phyloP scores from a whole-genome alignment of 1,284 basidiomycete species.

The Phlebopus sp. region DNA sequence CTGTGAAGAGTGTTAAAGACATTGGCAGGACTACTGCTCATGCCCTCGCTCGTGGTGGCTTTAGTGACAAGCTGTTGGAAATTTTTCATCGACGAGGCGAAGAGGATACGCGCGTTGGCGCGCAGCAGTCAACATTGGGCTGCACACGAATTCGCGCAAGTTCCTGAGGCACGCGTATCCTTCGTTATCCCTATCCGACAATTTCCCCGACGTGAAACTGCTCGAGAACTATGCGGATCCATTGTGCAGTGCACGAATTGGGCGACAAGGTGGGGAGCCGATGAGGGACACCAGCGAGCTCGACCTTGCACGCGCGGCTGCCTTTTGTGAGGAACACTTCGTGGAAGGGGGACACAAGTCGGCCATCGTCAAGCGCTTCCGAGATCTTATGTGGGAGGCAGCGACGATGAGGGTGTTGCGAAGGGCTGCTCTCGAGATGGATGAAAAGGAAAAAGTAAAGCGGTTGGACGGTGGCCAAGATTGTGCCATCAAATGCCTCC shows the following conservation, averaged over 20 bases:
- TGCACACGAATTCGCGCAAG: constrained; percentile 45
- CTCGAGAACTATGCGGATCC: constrained; percentile 49
- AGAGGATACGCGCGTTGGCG: constrained; percentile 39
- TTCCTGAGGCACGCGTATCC: constrained; percentile 36
- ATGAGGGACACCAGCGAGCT: constrained; percentile 33
- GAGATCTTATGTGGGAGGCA: constrained; percentile 39
- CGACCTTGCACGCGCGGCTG: constrained; percentile 44
- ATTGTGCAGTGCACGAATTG: constrained; percentile 20
- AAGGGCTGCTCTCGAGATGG: constrained; percentile 40
- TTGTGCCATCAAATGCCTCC: constrained; percentile 18
- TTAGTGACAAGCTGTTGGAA: constrained; percentile 45
- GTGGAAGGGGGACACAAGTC: constrained; percentile 51
- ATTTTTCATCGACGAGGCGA: constrained; percentile 29
- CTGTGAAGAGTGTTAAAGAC: constrained; percentile 34
- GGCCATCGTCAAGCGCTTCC: constrained; percentile 40
- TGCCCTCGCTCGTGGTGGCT: constrained; percentile 39
- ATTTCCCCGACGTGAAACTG: constrained; percentile 40
- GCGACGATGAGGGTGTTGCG: constrained; percentile 41
- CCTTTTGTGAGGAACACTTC: constrained; percentile 53
- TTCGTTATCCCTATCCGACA: constrained; percentile 34
- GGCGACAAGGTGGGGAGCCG: constrained; percentile 23
- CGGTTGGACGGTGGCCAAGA: constrained; percentile 20
- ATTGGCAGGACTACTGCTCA: constrained; percentile 36
- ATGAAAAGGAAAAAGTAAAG: constrained; percentile 32
- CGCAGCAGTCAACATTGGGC: constrained; percentile 41